Evolutionary conservation across 2,329 filamentous ascomycete genomes (phyloP), one percentile per base, ranked within the genome.

Genomic region (Curvularia spicifera): DNA sequence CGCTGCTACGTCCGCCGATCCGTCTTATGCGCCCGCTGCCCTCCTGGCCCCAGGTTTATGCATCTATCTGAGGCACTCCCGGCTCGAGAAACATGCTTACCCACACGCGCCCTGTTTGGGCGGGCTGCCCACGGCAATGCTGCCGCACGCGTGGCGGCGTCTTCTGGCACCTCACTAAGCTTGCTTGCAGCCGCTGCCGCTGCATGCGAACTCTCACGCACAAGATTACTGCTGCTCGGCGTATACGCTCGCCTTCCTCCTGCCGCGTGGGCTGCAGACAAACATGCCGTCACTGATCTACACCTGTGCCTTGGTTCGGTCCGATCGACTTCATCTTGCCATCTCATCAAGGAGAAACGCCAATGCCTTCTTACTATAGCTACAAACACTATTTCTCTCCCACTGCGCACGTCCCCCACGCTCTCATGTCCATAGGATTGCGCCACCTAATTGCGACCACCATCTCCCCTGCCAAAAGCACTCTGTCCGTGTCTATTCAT

Each of bases 371-470:
- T 31, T 31, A 18, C 18, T 18, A 18, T 18, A 18, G 18, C 18
- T 48, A 56, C 35, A 12, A 53, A 53, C 46, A 49, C 48, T n/a
- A 49, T 56, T 44, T 7, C 40, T 31, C 29, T 26, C 42, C 20
- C 24, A 45, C 42, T 29, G 51, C 42, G 51, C 40, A 35, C 20
- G 24, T 10, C 2, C 28, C 28, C 51, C 43, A 40, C 10, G 37
- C n/a, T 40, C 45, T 35, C 45, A 47, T 26, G 43, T 42, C 46
- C 13, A 18, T 28, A n/a, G 33, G 5, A 24, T 28, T 43, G 48
- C 48, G 51, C 56, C 56, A 55, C 56, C 22, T 24, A 29, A 35
- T 37, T 51, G 47, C 51, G 40, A 47, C 24, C 46, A 39, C 47
- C 33, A 33, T 24, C 29, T 12, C 31, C 15, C 26, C 46, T 52